Base-by-base conservation (phyloP, 441 rosid genomes). In the Arabidopsis hybrid region DNA sequence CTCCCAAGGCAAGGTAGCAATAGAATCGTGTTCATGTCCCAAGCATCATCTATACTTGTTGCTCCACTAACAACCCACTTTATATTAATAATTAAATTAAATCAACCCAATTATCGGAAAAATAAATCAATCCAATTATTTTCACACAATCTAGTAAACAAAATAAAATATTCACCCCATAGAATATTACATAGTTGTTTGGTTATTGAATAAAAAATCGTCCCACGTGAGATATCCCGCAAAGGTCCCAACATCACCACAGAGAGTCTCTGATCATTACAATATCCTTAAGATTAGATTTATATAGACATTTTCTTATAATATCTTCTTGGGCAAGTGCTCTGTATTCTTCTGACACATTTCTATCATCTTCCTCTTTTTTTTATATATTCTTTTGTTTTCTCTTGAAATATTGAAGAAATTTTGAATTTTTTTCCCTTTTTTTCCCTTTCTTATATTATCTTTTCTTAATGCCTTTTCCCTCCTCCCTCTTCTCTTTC, bases 1-100 rank as follows among this genome's bases (percentile, higher is more conserved):
- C 86, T 85, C 90, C 91, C 71, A 72, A 67, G 81, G 83, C 86
- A 83, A 84, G 90, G 86, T 85, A 87, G 87, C 85, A 65, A 79
- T 35, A 72, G 60, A 64, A 60, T 68, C 69, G 83, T 88, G 95
- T 80, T 88, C 82, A 81, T 88, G 91, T 85, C 83, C 73, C 78
- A 69, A 82, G 86, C 73, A 73, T 88, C 95, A 88, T 84, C 78
- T 83, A 83, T 85, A 88, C 82, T 69, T 51, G 51, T 83, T 88
- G 87, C 81, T 75, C 73, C 87, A 36, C 83, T 74, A 81, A 76
- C 78, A 43, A 51, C 61, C 29, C 29, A 8, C 42, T 4, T 71
- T 70, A 26, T 63, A 69, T 47, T 31, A 70, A 39, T 76, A 38
- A 70, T 70, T 50, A 49, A 18, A 57, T 65, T 40, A 65, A 42